These are phyloP conservation scores for Trichoderma virens DNA, from an alignment of 495 filamentous ascomycete species.

Conservation along the genomic window DNA sequence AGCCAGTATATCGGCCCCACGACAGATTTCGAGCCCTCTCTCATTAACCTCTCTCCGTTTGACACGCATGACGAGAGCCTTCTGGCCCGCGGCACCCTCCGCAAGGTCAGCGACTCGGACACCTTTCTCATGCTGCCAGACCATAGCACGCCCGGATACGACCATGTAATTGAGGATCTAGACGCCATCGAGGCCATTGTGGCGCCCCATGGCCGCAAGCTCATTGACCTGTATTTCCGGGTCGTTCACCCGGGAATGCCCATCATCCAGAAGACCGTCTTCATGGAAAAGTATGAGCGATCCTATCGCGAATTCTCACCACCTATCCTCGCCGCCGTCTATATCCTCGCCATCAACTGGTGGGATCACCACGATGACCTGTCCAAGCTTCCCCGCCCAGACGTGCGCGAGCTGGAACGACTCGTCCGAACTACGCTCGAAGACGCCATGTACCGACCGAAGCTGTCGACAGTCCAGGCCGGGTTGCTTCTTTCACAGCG, in stretches of 20 bases:
- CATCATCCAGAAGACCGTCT: slow-evolving; percentile 65
- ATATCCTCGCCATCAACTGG: slow-evolving; percentile 68
- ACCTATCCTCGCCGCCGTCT: slow-evolving; percentile 65
- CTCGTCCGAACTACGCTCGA: slow-evolving; percentile 55
- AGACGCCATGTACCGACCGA: slow-evolving; percentile 59
- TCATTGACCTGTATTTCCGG: slow-evolving; percentile 68
- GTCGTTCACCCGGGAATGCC: slow-evolving; percentile 71
- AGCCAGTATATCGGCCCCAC: slow-evolving; percentile 61
- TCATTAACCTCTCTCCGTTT: slow-evolving; percentile 64
- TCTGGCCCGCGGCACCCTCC: slow-evolving; percentile 58
- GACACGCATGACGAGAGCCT: slow-evolving; percentile 65
- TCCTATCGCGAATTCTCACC: slow-evolving; percentile 59
- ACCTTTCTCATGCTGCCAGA: slow-evolving; percentile 79
- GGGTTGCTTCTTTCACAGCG: slow-evolving; percentile 68
- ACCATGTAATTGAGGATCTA: slow-evolving; percentile 54
- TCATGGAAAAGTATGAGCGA: slow-evolving; percentile 59
- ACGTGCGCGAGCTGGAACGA: slow-evolving; percentile 55
- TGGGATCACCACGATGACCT: slow-evolving; percentile 54
- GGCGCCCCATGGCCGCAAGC: slow-evolving; percentile 55
- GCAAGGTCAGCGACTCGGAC: slow-evolving; percentile 73
- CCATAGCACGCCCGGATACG: slow-evolving; percentile 50
- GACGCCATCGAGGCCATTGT: slow-evolving; percentile 70
- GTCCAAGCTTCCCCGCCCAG: slow-evolving; percentile 44
- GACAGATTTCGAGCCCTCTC: slow-evolving; percentile 63
- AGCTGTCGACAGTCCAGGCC: slow-evolving; percentile 69